A percentile compares a stretch with the other conserved stretches of the same genome.
phyloP scores from a whole-genome alignment of 2,329 filamentous ascomycete genomes.

The Paecilomyces dactylethromorphus region DNA sequence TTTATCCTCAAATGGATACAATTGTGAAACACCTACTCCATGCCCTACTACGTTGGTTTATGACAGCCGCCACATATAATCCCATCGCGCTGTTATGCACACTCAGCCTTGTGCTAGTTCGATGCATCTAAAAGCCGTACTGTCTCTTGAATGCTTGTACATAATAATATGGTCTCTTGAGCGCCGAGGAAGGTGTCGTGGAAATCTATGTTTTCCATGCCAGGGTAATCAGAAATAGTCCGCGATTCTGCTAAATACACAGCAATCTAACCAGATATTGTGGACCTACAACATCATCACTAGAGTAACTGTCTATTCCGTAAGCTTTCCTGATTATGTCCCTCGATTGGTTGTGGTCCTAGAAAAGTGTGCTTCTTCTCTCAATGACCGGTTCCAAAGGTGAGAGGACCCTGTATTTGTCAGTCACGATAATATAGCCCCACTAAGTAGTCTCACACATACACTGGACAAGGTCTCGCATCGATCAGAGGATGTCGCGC shows the following conservation, averaged over 20 bases:
- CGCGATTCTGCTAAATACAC: background rate
- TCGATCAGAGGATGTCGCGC: background rate
- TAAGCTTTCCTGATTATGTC: background rate
- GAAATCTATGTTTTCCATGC: background rate
- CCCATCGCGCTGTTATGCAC: no score
- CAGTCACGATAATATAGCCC: background rate
- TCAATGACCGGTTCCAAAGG: background rate
- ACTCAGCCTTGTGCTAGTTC: no score
- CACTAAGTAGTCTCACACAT: background rate
- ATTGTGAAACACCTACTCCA: no score
- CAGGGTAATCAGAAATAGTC: background rate
- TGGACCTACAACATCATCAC: background rate
- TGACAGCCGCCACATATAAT: no score
- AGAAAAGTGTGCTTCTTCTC: background rate
- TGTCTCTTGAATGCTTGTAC: no score
- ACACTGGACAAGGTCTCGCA: background rate
- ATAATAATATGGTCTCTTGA: no score
- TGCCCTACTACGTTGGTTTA: no score
- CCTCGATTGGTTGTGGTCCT: background rate
- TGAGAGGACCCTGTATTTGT: background rate
- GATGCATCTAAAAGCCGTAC: no score
- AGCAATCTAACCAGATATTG: background rate
- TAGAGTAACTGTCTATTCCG: background rate
- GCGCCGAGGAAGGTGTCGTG: no score
- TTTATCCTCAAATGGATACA: no score